Conservation (phyloP, 495 filamentous ascomycete species). For the Xylaria cubensis region DNA sequence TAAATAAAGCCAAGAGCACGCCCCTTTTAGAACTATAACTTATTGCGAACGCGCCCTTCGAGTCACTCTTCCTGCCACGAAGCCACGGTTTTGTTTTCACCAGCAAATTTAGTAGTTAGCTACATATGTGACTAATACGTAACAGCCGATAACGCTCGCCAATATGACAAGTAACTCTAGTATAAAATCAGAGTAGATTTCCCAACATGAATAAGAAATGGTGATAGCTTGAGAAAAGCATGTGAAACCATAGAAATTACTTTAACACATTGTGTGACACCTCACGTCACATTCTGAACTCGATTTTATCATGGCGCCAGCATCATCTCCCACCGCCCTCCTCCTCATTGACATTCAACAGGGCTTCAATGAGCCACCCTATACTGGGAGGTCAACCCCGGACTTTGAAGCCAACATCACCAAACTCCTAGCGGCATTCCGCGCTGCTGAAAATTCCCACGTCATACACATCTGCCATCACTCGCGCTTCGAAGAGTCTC, state of each 20-base stretch:
- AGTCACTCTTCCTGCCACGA: slow-evolving; percentile 1
- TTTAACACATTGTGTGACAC: neutral
- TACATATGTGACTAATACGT: neutral
- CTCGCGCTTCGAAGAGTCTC: slow-evolving; percentile 42
- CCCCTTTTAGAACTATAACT: neutral
- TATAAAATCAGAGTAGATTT: slow-evolving; percentile 2
- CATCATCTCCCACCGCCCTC: slow-evolving; percentile 51
- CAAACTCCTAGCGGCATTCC: slow-evolving; percentile 51
- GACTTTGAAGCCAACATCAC: slow-evolving; percentile 53
- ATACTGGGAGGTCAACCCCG: slow-evolving; percentile 53
- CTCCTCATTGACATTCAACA: slow-evolving; percentile 66
- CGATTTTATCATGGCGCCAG: slow-evolving; percentile 8
- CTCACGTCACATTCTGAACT: neutral
- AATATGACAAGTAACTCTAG: neutral
- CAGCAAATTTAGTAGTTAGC: neutral
- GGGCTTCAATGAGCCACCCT: slow-evolving; percentile 57
- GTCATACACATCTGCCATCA: slow-evolving; percentile 58
- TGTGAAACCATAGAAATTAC: neutral
- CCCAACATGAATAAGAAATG: neutral
- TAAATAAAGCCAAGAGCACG: neutral
- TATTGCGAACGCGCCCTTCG: neutral
- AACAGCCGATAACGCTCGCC: neutral
- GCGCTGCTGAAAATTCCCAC: slow-evolving; percentile 33
- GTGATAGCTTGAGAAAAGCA: neutral
- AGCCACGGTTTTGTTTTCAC: no score